Evolutionary conservation across 768 basidiomycete species (phyloP).

Genomic region (Tulasnella sp.): DNA sequence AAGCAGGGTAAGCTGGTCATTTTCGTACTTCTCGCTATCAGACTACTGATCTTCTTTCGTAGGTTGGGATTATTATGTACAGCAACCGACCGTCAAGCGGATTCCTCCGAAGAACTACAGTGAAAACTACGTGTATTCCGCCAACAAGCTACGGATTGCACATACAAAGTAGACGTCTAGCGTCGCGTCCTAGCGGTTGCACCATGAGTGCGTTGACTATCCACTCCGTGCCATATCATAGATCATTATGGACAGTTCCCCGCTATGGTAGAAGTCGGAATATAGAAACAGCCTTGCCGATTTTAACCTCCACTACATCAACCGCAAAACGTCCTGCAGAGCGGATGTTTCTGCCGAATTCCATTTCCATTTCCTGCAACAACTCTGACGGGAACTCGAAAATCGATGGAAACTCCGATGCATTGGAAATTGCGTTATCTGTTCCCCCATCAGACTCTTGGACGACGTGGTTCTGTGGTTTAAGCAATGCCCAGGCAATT

Average conservation of each 20-base stretch:
- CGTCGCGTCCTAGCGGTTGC: neutral
- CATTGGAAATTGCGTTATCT: neutral
- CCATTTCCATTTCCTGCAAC: constrained; percentile 38
- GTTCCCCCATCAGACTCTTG: neutral
- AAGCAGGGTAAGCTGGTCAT: constrained; percentile 61
- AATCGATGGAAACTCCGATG: constrained; percentile 36
- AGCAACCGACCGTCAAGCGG: constrained; percentile 42
- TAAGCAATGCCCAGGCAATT: constrained; percentile 73
- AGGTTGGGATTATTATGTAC: constrained; percentile 94
- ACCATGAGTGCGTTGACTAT: too few species aligned
- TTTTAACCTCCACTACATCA: constrained; percentile 46
- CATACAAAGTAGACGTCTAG: constrained; percentile 69
- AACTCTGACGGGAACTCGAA: constrained; percentile 38
- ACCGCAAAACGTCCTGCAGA: constrained; percentile 41
- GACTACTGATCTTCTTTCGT: constrained; percentile 15
- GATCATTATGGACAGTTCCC: too few species aligned
- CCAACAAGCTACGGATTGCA: constrained; percentile 64
- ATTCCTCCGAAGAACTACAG: constrained; percentile 80
- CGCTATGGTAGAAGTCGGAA: constrained; percentile 31
- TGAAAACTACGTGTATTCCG: constrained; percentile 81
- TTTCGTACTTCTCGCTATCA: neutral
- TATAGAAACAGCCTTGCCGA: constrained; percentile 50
- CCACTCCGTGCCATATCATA: too few species aligned
- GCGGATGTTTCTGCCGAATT: constrained; percentile 34
- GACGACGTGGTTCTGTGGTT: constrained; percentile 19